Percentiles rank a stretch among this genome's conserved stretches.
phyloP scores from a whole-genome alignment of 2,329 filamentous ascomycete genomes.

The Orbilia ellipsospora region DNA sequence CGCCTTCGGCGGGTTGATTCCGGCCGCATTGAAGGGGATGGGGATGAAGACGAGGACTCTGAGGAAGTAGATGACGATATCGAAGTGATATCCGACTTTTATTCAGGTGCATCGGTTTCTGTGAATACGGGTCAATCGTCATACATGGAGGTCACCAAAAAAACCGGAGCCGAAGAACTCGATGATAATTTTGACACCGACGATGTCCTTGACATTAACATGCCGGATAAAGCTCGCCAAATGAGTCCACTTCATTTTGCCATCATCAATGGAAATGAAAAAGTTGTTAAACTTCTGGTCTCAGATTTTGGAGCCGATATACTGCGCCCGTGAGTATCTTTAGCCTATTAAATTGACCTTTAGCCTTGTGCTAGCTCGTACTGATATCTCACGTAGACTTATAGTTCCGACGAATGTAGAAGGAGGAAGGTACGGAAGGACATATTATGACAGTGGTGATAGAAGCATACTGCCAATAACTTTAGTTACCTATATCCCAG shows the following conservation, averaged over 20 bases:
- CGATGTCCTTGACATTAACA: conserved; percentile 82
- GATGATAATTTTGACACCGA: conserved; percentile 74
- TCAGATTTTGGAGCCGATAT: conserved; percentile 79
- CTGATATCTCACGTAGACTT: conserved; percentile 1
- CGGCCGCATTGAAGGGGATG: conserved; percentile 55
- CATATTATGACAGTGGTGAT: too few species aligned
- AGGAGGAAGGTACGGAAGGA: too few species aligned
- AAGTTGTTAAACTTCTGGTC: conserved; percentile 74
- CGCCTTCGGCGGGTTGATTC: conserved; percentile 13
- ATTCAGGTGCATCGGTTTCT: conserved; percentile 51
- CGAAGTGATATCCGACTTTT: conserved; percentile 64
- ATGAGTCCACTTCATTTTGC: conserved; percentile 76
- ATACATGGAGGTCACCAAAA: conserved; percentile 58
- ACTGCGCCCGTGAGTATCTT: conserved; percentile 77
- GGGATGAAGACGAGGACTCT: conserved; percentile 61
- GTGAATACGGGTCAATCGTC: conserved; percentile 29
- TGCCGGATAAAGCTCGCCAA: conserved; percentile 75
- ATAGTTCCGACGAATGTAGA: conserved; percentile 66
- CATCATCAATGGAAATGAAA: conserved; percentile 76
- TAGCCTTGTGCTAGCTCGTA: conserved; percentile 50
- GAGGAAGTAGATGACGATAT: conserved; percentile 64
- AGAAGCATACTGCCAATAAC: conserved; percentile 72
- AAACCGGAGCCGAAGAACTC: conserved; percentile 61
- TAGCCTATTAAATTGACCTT: conserved; percentile 14
- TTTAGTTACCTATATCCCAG: conserved; percentile 73